Evolutionary conservation across 306 rosid species (phyloP), one percentile per base, ranked within the genome.

Genomic region (Lathyrus sativus): DNA sequence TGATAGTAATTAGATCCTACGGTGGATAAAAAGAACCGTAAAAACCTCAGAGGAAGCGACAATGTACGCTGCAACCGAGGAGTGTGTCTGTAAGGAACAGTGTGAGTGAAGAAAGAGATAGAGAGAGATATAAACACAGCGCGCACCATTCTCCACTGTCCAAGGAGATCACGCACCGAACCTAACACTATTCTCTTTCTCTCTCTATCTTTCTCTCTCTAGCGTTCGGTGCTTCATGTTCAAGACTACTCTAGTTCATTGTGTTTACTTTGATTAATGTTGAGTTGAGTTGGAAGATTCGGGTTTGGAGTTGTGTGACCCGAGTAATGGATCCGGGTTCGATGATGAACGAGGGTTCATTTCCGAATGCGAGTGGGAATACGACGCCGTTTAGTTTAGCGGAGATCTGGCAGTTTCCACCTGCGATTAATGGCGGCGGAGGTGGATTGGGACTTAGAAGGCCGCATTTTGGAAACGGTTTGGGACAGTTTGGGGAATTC

Each of bases 331-430:
- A 91, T 91, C 96, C 98, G 75, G 80, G 82, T 0, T 73, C 76
- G 70, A 71, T 89, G 75, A 88, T 85, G 73, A 82, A 82, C 76
- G 85, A 78, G 62, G 79, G 76, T 37, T 68, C 85, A 44, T 88
- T 74, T 55, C 65, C 89, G 8, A 82, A 83, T 67, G 81, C 72
- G 59, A 71, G 28, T 72, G 82, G 76, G 13, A 83, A 72, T 85
- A 76, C 78, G 83, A 2, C 81, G 81, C 42, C 93, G 74, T 87
- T 6, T 77, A 85, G 83, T 77, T 79, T 85, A n/a, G 38, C 89
- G 29, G 95, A 91, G 95, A 91, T 89, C 90, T 91, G 96, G 96
- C 87, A 58, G 76, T 82, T 85, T 28, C 89, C 89, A 2, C 43
- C 46, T 1, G 63, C 64, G 5, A 79, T 85, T 65, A 81, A 67